phyloP scores from a whole-genome alignment of 2,329 filamentous ascomycete genomes.

The Tolypocladium endophyticum region DNA sequence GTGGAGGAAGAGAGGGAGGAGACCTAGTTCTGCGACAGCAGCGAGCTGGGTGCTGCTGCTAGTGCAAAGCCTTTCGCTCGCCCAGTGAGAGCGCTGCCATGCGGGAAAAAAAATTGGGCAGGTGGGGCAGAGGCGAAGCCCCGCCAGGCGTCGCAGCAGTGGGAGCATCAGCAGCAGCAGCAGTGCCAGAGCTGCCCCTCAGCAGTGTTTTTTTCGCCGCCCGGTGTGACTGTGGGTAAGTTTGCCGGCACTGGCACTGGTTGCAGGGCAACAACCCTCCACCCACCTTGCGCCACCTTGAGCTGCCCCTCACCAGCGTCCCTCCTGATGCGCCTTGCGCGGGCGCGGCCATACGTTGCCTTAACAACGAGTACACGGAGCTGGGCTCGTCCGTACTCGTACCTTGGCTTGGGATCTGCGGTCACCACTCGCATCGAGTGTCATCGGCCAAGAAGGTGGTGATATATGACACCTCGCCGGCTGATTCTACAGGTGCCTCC shows the following conservation, averaged over 20 bases:
- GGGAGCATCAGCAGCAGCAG: not conserved
- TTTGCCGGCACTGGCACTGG: not conserved
- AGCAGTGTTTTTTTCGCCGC: not conserved
- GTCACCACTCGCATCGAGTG: not conserved
- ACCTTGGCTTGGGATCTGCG: too few species aligned
- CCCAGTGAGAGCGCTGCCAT: slow-evolving; percentile 3
- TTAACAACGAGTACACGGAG: not conserved
- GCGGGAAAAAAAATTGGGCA: slow-evolving; percentile 9
- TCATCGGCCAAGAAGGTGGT: not conserved
- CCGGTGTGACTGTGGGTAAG: not conserved
- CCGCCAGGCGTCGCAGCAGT: slow-evolving; percentile 1
- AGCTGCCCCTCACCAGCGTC: not conserved
- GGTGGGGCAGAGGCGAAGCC: slow-evolving; percentile 9
- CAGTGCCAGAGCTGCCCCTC: not conserved
- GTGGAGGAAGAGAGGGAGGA: slow-evolving; percentile 3
- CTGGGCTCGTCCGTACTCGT: not conserved
- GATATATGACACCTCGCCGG: not conserved
- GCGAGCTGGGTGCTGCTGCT: not conserved
- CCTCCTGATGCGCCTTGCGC: not conserved
- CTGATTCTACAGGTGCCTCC: not conserved
- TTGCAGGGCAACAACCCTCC: slow-evolving; percentile 9
- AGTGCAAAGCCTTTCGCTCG: not conserved
- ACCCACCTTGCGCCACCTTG: not conserved
- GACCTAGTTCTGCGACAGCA: slow-evolving; percentile 10
- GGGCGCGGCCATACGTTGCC: not conserved